Evolutionary conservation across 2,329 filamentous ascomycete genomes (phyloP).

Genomic region (Tympanopsis confertula): DNA sequence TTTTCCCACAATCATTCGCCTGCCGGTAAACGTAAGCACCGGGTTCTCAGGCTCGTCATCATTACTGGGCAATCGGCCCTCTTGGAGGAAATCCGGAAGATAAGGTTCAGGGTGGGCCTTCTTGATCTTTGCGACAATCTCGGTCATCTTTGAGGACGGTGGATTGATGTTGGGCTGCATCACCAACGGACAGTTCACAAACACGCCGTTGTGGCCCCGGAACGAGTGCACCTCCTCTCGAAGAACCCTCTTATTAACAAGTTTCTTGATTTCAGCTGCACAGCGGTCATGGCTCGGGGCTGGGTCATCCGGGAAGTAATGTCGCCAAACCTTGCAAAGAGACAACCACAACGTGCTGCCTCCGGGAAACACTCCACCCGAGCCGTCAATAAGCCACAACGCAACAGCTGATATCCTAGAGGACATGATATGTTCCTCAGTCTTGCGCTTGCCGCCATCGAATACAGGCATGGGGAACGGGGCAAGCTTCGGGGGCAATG

Average conservation of each 20-base stretch:
- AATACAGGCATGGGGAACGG: too few species aligned
- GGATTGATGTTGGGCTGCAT: conserved; percentile 28
- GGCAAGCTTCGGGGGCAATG: too few species aligned
- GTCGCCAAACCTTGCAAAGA: conserved; percentile 6
- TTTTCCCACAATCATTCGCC: too few species aligned
- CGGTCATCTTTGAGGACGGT: conserved; percentile 25
- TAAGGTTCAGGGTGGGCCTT: conserved; percentile 31
- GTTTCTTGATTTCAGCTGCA: conserved; percentile 22
- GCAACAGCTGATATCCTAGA: too few species aligned
- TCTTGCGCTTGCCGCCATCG: too few species aligned
- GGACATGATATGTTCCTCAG: too few species aligned
- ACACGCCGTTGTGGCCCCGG: conserved; percentile 24
- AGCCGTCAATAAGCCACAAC: too few species aligned
- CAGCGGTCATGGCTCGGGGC: conserved; percentile 21
- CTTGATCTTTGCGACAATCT: conserved; percentile 33
- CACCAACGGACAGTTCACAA: conserved; percentile 31
- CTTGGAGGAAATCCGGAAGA: too few species aligned
- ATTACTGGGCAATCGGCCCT: too few species aligned
- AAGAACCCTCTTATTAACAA: conserved; percentile 20
- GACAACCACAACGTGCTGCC: conserved; percentile 14
- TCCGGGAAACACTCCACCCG: conserved; percentile 8
- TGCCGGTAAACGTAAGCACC: too few species aligned
- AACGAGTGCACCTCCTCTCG: conserved; percentile 32
- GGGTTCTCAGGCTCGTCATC: too few species aligned
- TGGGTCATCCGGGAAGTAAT: conserved; percentile 5